Evolutionary conservation across 305 asterid species (phyloP), one percentile per base, ranked within the genome.

Genomic region (Plantago rigida): DNA sequence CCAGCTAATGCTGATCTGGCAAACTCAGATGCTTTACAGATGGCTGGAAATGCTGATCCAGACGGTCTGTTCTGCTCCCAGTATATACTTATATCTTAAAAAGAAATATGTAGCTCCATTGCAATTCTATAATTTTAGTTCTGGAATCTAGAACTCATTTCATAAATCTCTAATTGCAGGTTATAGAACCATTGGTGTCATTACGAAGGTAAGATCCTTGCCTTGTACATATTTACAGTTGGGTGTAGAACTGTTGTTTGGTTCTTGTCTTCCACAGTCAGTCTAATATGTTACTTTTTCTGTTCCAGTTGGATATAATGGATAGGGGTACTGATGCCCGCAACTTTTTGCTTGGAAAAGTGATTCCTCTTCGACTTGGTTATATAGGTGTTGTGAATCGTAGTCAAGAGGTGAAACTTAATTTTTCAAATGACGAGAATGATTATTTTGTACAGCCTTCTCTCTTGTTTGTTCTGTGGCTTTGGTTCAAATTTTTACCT

Each of bases 291-390:
- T 71, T 66, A 44, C 56, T 71, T 71, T 74, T 69, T 17, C 64
- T 69, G 59, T 64, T 69, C 71, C 85, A 93, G 99, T 77, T 93
- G 87, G 97, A 93, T 77, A 93, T 89, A 61, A 93, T 93, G 99
- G 99, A 92, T 78, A 80, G 97, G 69, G 99, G 99, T 46, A 92
- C 99, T 67, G 96, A 92, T 85, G 99, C 97, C 55, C 89, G 96
- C 70, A 87, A 92, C 71, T 86, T 86, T 68, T 81, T 92, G 77
- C 97, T 92, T 59, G 99, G 99, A 60, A 92, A 89, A 82, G 95
- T 87, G 71, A 73, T 92, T 62, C 99, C 99, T 52, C 99, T 92
- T 67, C 91, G 87, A 61, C 99, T 92, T 80, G 99, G 99, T 60
- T 92, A 92, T 75, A 76, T 89, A 15, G 99, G 97, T 46, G 94